A percentile compares a stretch with the other conserved stretches of the same genome.
Evolutionary conservation across 2,329 filamentous ascomycete genomes (phyloP).

Genomic region (Myriosclerotinia curreyana): DNA sequence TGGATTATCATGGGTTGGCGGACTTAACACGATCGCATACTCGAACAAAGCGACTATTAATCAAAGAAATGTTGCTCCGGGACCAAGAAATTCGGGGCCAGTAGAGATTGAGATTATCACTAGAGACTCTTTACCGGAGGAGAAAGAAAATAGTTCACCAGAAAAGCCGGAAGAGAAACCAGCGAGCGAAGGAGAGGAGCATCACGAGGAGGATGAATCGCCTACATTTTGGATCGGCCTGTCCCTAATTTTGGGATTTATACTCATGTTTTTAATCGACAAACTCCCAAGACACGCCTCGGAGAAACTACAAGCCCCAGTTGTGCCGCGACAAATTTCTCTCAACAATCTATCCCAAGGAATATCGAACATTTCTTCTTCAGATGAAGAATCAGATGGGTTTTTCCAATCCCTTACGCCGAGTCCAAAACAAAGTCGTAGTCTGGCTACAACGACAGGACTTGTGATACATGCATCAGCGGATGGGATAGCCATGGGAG

Average conservation of each 20-base stretch:
- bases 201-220: slow-evolving; percentile 45
- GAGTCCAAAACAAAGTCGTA: slow-evolving; percentile 57
- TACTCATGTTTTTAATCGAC: slow-evolving; percentile 96
- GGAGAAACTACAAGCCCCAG: slow-evolving; percentile 60
- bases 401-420: slow-evolving; percentile 59
- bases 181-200: slow-evolving; percentile 26
- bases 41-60: slow-evolving; percentile 18
- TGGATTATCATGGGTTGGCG: slow-evolving; percentile 30
- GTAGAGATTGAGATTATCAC: background rate
- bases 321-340: slow-evolving; percentile 79
- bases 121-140: slow-evolving; percentile 7
- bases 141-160: slow-evolving; percentile 15
- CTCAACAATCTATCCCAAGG: slow-evolving; percentile 72
- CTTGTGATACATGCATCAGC: slow-evolving; percentile 95
- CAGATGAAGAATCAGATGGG: slow-evolving; percentile 54
- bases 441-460: slow-evolving; percentile 82
- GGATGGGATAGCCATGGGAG: slow-evolving; percentile 93
- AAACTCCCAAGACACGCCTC: slow-evolving; percentile 72
- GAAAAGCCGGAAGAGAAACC: slow-evolving; percentile 17
- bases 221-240: slow-evolving; percentile 80
- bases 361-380: slow-evolving; percentile 40
- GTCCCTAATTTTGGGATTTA: slow-evolving; percentile 81
- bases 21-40: slow-evolving; percentile 27
- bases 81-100: background rate
- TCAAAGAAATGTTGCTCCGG: background rate